Conservation (phyloP, 441 rosid genomes). For the Jatropha podagrica region DNA sequence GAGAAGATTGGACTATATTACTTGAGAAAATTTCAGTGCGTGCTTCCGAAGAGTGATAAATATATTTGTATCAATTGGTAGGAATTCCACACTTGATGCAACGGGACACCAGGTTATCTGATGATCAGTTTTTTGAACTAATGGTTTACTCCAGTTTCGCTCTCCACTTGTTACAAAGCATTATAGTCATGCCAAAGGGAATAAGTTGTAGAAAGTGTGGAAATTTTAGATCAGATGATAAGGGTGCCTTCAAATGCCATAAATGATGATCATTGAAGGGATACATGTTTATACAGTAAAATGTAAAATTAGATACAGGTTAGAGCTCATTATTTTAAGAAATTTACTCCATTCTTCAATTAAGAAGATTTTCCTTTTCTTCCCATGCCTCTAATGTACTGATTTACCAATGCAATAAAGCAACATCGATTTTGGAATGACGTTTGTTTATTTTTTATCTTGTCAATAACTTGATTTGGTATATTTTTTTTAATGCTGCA, state of each 20-base stretch:
- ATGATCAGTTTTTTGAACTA: slow-evolving; percentile 22
- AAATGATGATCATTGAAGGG: slow-evolving; percentile 15
- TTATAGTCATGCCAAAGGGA: slow-evolving; percentile 15
- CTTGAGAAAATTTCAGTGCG: slow-evolving; percentile 58
- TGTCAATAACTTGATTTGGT: neutral
- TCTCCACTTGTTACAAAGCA: neutral
- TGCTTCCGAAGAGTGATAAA: slow-evolving; percentile 43
- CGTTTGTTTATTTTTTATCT: neutral
- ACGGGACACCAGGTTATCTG: slow-evolving; percentile 9
- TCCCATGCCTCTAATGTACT: neutral
- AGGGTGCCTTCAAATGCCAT: slow-evolving; percentile 17
- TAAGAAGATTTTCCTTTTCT: neutral
- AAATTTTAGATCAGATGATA: slow-evolving; percentile 11
- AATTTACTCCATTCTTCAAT: slow-evolving; percentile 26
- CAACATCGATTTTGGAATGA: slow-evolving; percentile 1
- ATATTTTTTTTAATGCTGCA: neutral
- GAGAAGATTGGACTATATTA: slow-evolving; percentile 68
- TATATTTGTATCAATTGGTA: slow-evolving; percentile 12
- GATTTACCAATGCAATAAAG: slow-evolving; percentile 31
- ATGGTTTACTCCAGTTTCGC: slow-evolving; percentile 27
- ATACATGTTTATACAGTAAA: slow-evolving; percentile 27
- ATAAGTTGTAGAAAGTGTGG: slow-evolving; percentile 28
- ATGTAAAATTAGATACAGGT: slow-evolving; percentile 28
- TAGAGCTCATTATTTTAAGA: slow-evolving; percentile 18
- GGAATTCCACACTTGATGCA: slow-evolving; percentile 13